These are phyloP conservation scores for Colletotrichum chlorophyti DNA, from an alignment of 2,329 filamentous ascomycete species.

Conservation along the genomic window DNA sequence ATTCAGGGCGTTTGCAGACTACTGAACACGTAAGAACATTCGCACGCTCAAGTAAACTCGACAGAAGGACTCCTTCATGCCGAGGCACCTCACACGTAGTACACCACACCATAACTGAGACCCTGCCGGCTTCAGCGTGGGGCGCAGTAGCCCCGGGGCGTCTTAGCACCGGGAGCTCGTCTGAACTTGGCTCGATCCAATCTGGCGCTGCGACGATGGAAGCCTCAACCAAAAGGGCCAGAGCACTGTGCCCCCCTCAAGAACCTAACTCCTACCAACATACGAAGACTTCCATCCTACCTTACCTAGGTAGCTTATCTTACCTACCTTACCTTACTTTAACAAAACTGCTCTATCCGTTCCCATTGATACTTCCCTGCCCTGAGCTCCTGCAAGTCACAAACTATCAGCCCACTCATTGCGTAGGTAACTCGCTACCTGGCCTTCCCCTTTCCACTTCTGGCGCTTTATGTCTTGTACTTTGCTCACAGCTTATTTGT, in stretches of 20 bases:
- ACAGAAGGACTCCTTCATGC: no score
- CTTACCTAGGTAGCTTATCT: no score
- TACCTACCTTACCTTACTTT: no score
- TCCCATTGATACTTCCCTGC: slow-evolving; percentile 1
- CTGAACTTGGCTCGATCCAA: background rate
- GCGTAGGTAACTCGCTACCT: background rate
- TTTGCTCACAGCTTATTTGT: no score
- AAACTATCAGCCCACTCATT: slow-evolving; percentile 15
- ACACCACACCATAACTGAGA: background rate
- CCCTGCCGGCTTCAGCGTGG: slow-evolving; percentile 13
- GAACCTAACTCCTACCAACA: background rate
- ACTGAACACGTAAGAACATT: no score
- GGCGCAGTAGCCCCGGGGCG: background rate
- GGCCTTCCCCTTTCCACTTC: background rate
- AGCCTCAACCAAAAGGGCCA: background rate
- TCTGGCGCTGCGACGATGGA: no score
- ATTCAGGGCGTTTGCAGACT: no score
- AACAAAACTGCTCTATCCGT: no score
- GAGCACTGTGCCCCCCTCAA: background rate
- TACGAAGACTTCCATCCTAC: background rate
- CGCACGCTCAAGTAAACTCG: no score
- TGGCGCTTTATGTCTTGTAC: no score
- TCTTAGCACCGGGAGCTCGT: slow-evolving; percentile 20
- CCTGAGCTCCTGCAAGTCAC: slow-evolving; percentile 15
- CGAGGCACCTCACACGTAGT: no score